Evolutionary conservation across 306 rosid species (phyloP), one percentile per base, ranked within the genome.

Genomic region (Phaseolus lunatus): DNA sequence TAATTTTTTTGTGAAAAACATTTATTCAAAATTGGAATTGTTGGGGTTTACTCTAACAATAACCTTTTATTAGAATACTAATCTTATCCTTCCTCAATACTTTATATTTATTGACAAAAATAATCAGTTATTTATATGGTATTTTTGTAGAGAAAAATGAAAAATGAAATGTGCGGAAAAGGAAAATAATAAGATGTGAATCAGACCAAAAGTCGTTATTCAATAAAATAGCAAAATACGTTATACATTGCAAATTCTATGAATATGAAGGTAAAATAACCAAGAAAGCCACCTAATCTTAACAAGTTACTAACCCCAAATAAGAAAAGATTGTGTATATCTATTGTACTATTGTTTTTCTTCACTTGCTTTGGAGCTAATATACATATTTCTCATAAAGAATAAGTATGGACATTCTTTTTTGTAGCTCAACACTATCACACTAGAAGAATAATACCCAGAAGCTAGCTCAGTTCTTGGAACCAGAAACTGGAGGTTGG

Each of bases 391-490:
- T 44, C 37, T 72, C 26, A 41, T 50, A 69, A 72, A 67, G 48
- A 72, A 41, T 63, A 71, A 43, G 50, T 72, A 48, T 72, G 44
- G 23, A 47, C 59, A 77, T 39, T 82, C 29, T 72, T 35, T 53
- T 48, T 56, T 64, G 85, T 10, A 54, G 45, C 9, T 76, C 19
- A 70, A 27, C 76, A 76, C 49, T 62, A 49, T 41, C 65, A 57
- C 75, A 76, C 1, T 20, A n/a, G 24, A 26, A 39, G 26, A 66
- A 72, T 18, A 44, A 8, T 56, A 23, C 13, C 23, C 3, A 5
- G 27, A 7, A 37, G 56, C 73, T 89, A 29, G 56, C 73, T 89
- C 86, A 92, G 76, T 67, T 84, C 86, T 90, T 95, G 18, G 97
- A 84, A 62, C 73, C 87, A 11, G 91, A 73, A 70, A 84, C 79